Conservation (phyloP, 2,329 filamentous ascomycete species). For the Cyphellophora attinorum region DNA sequence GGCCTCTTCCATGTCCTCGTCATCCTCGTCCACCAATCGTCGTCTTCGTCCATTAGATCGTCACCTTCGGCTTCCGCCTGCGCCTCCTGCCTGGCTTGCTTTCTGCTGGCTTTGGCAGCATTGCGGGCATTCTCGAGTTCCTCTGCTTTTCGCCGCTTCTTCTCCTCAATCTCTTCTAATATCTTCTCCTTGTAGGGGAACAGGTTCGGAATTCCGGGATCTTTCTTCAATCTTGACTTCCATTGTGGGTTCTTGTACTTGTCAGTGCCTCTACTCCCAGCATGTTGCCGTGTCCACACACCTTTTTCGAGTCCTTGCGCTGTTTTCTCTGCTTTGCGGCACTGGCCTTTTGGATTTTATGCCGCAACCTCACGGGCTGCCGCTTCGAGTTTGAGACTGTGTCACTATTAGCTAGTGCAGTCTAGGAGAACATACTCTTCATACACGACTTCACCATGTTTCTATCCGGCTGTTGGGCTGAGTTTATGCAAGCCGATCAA, state of each 20-base stretch:
- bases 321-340: constrained; percentile 83
- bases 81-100: constrained; percentile 35
- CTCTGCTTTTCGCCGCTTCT: constrained; percentile 68
- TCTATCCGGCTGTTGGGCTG: too few relatives aligned
- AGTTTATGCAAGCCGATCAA: too few relatives aligned
- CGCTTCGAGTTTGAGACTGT: constrained; percentile 93
- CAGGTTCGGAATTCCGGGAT: constrained; percentile 91
- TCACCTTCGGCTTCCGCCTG: constrained; percentile 36
- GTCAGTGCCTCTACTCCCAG: constrained; percentile 7
- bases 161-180: constrained; percentile 88
- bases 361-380: constrained; percentile 73
- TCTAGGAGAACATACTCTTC: constrained; percentile 3
- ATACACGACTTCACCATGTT: constrained; percentile 22
- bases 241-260: constrained; percentile 75
- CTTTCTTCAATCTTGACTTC: constrained; percentile 91
- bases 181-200: constrained; percentile 98
- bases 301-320: constrained; percentile 80
- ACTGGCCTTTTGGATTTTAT: constrained; percentile 93
- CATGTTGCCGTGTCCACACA: constrained; percentile 25
- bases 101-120: constrained; percentile 51
- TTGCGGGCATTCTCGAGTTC: constrained; percentile 63
- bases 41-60: constrained; percentile 36
- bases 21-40: constrained; percentile 30
- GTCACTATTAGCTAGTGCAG: constrained; percentile 4
- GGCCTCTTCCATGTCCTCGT: constrained; percentile 41